Percentiles rank a stretch among this genome's conserved stretches.
These are phyloP conservation scores for Sporothrix euskadiensis DNA, from an alignment of 2,329 filamentous ascomycete species.

Conservation along the genomic window DNA sequence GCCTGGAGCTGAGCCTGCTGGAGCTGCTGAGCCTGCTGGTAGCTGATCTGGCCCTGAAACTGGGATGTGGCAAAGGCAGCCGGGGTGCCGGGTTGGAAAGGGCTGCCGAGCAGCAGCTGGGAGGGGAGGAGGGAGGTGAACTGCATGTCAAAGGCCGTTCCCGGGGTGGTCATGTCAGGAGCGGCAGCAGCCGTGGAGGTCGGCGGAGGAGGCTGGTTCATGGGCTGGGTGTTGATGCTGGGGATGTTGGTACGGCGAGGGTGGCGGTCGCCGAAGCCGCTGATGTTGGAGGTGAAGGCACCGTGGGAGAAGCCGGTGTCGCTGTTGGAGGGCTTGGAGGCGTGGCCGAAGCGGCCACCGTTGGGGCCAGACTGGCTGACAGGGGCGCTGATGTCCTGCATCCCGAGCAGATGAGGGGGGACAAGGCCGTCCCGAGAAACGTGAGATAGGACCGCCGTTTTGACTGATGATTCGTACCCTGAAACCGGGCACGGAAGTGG, in stretches of 20 bases:
- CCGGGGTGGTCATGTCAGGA: constrained; percentile 80
- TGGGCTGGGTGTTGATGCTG: constrained; percentile 82
- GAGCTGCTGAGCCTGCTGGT: constrained; percentile 66
- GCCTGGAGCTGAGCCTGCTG: constrained; percentile 58
- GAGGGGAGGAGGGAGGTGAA: constrained; percentile 95
- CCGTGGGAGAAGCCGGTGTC: constrained; percentile 91
- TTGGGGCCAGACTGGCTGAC: constrained; percentile 57
- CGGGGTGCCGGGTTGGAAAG: constrained; percentile 93
- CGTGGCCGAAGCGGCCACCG: constrained; percentile 66
- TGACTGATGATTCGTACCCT: constrained; percentile 64
- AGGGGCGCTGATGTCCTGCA: constrained; percentile 80
- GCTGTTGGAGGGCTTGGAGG: constrained; percentile 78
- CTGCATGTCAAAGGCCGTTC: constrained; percentile 94
- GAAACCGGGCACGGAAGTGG: constrained; percentile 49
- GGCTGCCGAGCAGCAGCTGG: constrained; percentile 89
- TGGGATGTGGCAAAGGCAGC: constrained; percentile 87
- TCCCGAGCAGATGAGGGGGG: constrained; percentile 83
- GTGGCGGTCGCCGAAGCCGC: constrained; percentile 83
- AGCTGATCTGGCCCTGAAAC: constrained; percentile 80
- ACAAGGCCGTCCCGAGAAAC: constrained; percentile 78
- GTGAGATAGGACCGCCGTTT: constrained; percentile 80
- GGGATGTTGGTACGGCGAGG: constrained; percentile 83
- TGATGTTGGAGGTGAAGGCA: constrained; percentile 83
- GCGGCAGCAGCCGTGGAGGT: constrained; percentile 49
- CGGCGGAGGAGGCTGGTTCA: constrained; percentile 47